phyloP scores from a whole-genome alignment of 495 filamentous ascomycete species.

The Paragyromitra xinjiangensis region DNA sequence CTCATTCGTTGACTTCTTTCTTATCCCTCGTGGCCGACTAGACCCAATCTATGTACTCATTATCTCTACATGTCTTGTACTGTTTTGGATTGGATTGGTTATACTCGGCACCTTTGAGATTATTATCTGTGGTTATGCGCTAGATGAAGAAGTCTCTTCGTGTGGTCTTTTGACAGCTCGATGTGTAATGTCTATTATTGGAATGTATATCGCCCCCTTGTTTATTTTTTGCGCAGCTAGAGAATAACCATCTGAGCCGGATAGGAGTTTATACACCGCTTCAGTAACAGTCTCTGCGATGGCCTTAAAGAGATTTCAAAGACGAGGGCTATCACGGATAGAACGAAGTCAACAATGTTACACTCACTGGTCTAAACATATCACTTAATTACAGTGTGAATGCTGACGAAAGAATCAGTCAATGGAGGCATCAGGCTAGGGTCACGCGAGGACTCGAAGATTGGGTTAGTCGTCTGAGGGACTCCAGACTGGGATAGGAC shows the following conservation, averaged over 20 bases:
- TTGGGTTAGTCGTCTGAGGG: not conserved
- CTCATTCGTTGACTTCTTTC: constrained; percentile 19
- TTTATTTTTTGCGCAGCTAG: too few species aligned
- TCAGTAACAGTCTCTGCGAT: constrained; percentile 13
- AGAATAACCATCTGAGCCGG: not conserved
- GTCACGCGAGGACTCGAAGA: not conserved
- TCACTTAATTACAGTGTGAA: too few species aligned
- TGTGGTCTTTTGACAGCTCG: not conserved
- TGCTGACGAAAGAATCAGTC: not conserved
- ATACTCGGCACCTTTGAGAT: not conserved
- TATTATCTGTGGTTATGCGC: not conserved
- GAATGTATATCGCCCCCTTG: not conserved
- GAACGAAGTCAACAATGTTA: not conserved
- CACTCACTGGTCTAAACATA: not conserved
- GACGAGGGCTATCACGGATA: not conserved
- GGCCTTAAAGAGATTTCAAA: constrained; percentile 8
- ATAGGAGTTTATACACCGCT: constrained; percentile 3
- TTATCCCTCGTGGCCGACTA: constrained; percentile 2
- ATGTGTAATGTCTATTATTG: not conserved
- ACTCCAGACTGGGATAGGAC: not conserved
- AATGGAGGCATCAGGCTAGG: not conserved
- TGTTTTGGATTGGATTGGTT: constrained; percentile 7
- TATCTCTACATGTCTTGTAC: constrained; percentile 4
- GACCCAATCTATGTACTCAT: constrained; percentile 34
- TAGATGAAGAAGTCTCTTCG: not conserved